Evolutionary conservation across 768 basidiomycete genomes (phyloP).

Genomic region (Paxillus ammoniavirescens): DNA sequence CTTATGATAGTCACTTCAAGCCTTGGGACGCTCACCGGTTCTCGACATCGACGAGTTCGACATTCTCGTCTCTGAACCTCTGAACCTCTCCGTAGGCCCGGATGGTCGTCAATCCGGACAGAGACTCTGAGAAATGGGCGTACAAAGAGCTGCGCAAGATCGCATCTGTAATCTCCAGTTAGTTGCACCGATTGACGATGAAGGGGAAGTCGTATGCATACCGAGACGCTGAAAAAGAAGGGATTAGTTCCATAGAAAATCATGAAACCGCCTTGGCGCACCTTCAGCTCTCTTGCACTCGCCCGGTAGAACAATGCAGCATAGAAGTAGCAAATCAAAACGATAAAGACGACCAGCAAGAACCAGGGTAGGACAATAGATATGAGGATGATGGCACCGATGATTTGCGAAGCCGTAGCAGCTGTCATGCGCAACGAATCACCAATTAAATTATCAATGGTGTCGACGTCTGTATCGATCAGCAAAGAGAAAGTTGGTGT

Average conservation of each 20-base stretch:
- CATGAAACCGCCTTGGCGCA: conserved; percentile 19
- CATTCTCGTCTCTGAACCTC: conserved; percentile 76
- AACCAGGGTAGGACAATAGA: conserved; percentile 82
- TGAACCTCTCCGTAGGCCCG: conserved; percentile 81
- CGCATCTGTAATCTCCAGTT: conserved; percentile 49
- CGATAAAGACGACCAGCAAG: conserved; percentile 65
- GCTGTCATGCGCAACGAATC: conserved; percentile 77
- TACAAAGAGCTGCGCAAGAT: conserved; percentile 86
- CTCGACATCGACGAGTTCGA: conserved; percentile 75
- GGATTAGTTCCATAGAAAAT: background rate
- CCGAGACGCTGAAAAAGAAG: conserved; percentile 49
- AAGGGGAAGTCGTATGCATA: conserved; percentile 22
- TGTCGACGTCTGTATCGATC: conserved; percentile 58
- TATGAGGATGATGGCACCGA: conserved; percentile 78
- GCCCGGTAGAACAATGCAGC: conserved; percentile 81
- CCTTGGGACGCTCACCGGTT: conserved; percentile 52
- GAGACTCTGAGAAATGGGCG: conserved; percentile 89
- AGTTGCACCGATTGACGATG: background rate
- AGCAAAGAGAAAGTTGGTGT: background rate
- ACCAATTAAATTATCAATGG: conserved; percentile 73
- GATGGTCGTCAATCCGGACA: conserved; percentile 84
- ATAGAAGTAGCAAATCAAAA: conserved; percentile 62
- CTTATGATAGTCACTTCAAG: background rate
- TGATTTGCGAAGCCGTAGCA: conserved; percentile 57
- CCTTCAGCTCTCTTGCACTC: conserved; percentile 86